phyloP scores from a whole-genome alignment of 2,329 filamentous ascomycete species.

The Aspergillus cejpii region DNA sequence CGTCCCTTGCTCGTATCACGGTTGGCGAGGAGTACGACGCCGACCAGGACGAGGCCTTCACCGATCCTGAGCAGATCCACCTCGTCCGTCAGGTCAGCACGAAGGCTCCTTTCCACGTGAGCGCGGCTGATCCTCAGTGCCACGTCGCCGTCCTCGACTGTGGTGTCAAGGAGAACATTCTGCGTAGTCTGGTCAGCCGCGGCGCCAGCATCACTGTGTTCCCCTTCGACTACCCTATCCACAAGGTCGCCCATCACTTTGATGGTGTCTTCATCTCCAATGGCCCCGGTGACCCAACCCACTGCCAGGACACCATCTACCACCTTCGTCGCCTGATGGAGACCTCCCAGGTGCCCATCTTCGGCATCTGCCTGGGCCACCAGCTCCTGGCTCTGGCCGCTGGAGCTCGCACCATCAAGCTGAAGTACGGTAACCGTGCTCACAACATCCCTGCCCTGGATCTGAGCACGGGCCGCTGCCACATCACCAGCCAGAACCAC shows the following conservation, averaged over 20 bases:
- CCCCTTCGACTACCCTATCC: slow-evolving; percentile 94
- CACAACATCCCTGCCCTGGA: slow-evolving; percentile 97
- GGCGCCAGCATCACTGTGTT: slow-evolving; percentile 90
- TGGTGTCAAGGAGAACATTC: slow-evolving; percentile 99
- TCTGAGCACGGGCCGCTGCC: slow-evolving; percentile 90
- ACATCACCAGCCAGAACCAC: slow-evolving; percentile 98
- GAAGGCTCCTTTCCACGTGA: slow-evolving; percentile 94
- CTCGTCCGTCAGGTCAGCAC: slow-evolving; percentile 93
- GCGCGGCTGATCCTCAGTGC: slow-evolving; percentile 71
- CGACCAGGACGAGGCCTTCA: slow-evolving; percentile 91
- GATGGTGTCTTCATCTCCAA: slow-evolving; percentile 99
- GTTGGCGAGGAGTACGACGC: slow-evolving; percentile 97
- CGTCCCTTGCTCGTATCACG: slow-evolving; percentile 87
- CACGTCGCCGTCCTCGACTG: slow-evolving; percentile 96
- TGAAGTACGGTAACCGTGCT: slow-evolving; percentile 98
- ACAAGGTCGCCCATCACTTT: slow-evolving; percentile 96
- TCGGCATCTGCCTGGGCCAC: slow-evolving; percentile 97
- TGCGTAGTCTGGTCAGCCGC: slow-evolving; percentile 84
- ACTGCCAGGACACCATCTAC: slow-evolving; percentile 91
- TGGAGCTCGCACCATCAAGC: slow-evolving; percentile 86
- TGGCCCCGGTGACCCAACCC: slow-evolving; percentile 93
- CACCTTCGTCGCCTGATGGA: slow-evolving; percentile 88
- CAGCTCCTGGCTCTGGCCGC: slow-evolving; percentile 87
- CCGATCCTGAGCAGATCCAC: slow-evolving; percentile 95
- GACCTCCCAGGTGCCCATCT: slow-evolving; percentile 80